Evolutionary conservation across 2,329 filamentous ascomycete species (phyloP).

Genomic region (Thielaviopsis musarum): DNA sequence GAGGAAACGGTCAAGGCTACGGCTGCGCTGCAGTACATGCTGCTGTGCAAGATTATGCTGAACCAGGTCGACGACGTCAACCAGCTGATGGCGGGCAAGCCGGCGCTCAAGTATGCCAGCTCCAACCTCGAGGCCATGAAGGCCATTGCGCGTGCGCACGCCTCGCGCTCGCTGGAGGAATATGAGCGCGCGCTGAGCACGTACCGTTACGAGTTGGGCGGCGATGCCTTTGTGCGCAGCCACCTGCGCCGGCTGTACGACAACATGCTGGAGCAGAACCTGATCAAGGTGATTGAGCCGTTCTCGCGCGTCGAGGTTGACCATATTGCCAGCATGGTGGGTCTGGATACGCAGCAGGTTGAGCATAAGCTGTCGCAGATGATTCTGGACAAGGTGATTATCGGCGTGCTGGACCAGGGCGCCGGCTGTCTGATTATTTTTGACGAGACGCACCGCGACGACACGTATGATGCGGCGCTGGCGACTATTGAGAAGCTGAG

Average conservation of each 20-base stretch:
- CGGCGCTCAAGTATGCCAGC: conserved; percentile 88
- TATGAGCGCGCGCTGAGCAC: conserved; percentile 84
- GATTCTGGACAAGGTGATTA: conserved; percentile 98
- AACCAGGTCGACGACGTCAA: conserved; percentile 95
- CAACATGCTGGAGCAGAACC: conserved; percentile 96
- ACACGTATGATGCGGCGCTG: conserved; percentile 84
- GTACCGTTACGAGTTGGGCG: conserved; percentile 85
- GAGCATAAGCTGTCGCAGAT: conserved; percentile 98
- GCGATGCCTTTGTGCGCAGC: conserved; percentile 90
- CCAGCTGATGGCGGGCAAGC: conserved; percentile 85
- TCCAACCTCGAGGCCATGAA: conserved; percentile 98
- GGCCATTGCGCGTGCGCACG: conserved; percentile 87
- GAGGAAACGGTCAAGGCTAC: conserved; percentile 82
- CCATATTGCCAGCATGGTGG: conserved; percentile 95
- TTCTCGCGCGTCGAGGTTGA: conserved; percentile 94
- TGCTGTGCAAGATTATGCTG: conserved; percentile 99
- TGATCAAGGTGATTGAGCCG: conserved; percentile 98
- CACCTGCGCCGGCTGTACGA: conserved; percentile 93
- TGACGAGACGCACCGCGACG: conserved; percentile 85
- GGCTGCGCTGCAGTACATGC: conserved; percentile 97
- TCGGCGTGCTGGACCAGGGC: conserved; percentile 91
- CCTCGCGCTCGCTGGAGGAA: conserved; percentile 88
- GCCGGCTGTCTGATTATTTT: conserved; percentile 95
- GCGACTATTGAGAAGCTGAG: conserved; percentile 94
- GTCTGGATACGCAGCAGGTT: conserved; percentile 86